These are phyloP conservation scores for Babesia gibsoni DNA, from an alignment of 169 alveolate genomes.

Conservation along the genomic window DNA sequence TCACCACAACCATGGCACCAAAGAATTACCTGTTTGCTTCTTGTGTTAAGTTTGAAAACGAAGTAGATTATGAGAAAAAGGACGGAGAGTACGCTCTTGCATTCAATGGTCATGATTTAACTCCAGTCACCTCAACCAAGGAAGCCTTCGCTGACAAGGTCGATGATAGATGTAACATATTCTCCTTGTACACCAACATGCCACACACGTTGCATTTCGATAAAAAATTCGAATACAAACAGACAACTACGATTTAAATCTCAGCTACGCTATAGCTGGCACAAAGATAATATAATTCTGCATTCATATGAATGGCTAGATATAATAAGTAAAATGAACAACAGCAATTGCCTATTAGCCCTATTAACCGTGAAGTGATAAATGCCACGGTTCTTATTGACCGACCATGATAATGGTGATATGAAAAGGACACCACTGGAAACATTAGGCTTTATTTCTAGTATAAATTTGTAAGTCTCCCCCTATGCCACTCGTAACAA, in stretches of 20 bases:
- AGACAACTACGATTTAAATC: no score
- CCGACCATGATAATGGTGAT: not conserved
- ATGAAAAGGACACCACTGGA: no score
- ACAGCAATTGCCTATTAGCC: not conserved
- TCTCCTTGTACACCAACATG: conserved; percentile 7
- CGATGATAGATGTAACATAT: not conserved
- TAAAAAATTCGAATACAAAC: not conserved
- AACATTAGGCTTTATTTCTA: no score
- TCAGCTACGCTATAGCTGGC: not conserved
- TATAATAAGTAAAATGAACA: not conserved
- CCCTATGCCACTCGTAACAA: no score
- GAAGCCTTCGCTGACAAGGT: not conserved
- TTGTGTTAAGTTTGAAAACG: conserved; percentile 12
- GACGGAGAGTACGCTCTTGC: not conserved
- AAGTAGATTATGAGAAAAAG: not conserved
- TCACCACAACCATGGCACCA: not conserved
- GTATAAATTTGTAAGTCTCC: no score
- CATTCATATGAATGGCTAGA: not conserved
- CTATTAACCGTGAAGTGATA: not conserved
- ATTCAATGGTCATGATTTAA: not conserved
- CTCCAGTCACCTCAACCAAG: not conserved
- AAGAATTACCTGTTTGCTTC: conserved; percentile 5
- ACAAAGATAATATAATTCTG: not conserved
- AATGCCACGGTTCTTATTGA: not conserved
- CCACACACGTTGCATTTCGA: conserved; percentile 15